Base-by-base conservation (phyloP, 1,284 basidiomycete species). In the Boletus semigastroideus region DNA sequence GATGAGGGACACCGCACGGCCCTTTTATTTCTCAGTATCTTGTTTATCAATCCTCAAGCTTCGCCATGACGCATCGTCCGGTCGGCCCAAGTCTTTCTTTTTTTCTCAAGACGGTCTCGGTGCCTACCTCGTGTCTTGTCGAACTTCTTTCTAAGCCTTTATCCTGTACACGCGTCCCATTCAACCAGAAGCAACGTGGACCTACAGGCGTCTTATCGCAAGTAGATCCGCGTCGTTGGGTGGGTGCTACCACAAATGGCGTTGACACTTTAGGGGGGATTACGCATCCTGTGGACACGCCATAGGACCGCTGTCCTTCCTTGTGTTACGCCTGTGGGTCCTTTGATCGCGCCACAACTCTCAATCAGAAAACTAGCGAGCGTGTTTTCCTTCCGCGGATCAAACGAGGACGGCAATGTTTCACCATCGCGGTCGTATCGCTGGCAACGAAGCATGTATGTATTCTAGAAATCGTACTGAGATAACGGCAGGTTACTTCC, bases 401-500 rank as follows among this genome's bases (percentile, higher is more conserved):
- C 53, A 41, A 3, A 25, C 9, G 10, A 46, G 33, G 56, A 44
- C 39, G 19, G 12, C 37, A 14, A 37, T 13, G 11, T 22, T 43
- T 49, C 9, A n/a, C 9, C 9, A 27, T 51, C 63, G 48, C 52
- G 43, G 49, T n/a, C 33, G 9, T n/a, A 43, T 58, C 52, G 49
- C 55, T 42, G 50, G 49, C 47, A 49, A 37, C 63, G 31, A 42
- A 45, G 16, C 17, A 17, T 40, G 25, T 25, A 25, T 33, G n/a
- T 27, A 59, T 56, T 40, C 59, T 13, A 6, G 25, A n/a, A 41
- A 31, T 42, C 31, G 30, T 44, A 46, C 34, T n/a, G 22, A 44
- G 36, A 52, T 41, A 65, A 66, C 60, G 45, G 57, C 61, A 52
- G 62, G 57, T 51, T 59, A 53, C 62, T 65, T 42, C 39, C 20